Evolutionary conservation across 176 grass and related monocot genomes (phyloP), one percentile per base, ranked within the genome.

Genomic region (Musa acuminata): DNA sequence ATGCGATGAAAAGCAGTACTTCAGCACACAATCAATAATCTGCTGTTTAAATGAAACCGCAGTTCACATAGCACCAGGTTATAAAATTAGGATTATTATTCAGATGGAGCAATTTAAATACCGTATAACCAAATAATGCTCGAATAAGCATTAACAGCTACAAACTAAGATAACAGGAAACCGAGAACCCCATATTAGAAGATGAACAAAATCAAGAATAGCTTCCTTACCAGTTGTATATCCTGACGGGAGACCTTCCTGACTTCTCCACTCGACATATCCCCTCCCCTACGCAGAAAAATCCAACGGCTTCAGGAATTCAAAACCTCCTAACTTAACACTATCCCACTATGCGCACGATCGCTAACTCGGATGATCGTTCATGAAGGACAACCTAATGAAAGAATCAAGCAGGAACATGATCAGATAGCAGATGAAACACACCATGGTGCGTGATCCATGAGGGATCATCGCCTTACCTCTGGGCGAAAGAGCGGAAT

Each of bases 241-340:
- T 98, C 94, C 83, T 98, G 84, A 52, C 88, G 90, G 62, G 94
- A 93, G 57, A 93, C 95, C 78, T 94, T 98, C 43, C 84, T 90
- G 53, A 85, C 84, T 57, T 94, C 90, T 55, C 75, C 84, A 19
- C 86, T 78, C 16, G 87, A 79, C 87, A 97, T 89, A 76, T 52
- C 83, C 82, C 17, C 4, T 4, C 13, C 16, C 43, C 13, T 10
- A 21, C 51, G n/a, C 13, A 21, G 21, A 49, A 50, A 52, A 19
- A 71, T 21, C 8, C 13, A 11, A 52, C 9, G n/a, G 13, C 57
- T 62, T 43, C 4, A 43, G 35, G 35, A 43, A 43, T 43, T 43
- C 4, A 5, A 43, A 43, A 6, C 35, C 35, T 43, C 35, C 35
- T 6, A 0, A 43, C 35, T 6, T 43, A 43, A 43, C 4, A 43